Conservation (phyloP, 257 asterid species). For the Scutellaria minor region DNA sequence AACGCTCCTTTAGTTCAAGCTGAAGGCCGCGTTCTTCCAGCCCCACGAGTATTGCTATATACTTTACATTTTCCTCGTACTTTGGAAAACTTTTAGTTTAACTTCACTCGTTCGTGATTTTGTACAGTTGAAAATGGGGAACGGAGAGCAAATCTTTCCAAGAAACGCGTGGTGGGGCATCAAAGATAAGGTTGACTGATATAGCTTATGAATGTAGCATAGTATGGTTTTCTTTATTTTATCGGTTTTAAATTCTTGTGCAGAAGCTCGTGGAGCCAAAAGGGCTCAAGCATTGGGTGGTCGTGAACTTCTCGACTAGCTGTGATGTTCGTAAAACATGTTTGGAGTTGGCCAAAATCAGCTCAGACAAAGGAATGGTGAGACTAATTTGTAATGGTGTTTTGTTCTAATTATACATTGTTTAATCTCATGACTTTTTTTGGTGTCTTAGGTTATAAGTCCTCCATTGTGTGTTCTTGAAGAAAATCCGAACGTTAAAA, state of each 20-base stretch:
- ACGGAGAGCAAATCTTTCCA: constrained; percentile 45
- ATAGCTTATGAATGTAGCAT: background rate
- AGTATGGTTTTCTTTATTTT: background rate
- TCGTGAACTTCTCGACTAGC: constrained; percentile 51
- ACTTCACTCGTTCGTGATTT: constrained; percentile 2
- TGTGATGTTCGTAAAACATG: constrained; percentile 36
- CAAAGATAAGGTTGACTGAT: constrained; percentile 49
- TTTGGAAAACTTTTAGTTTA: background rate
- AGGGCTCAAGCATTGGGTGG: constrained; percentile 47
- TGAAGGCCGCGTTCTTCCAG: constrained; percentile 56
- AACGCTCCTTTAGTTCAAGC: constrained; percentile 40
- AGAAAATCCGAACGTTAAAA: constrained; percentile 44
- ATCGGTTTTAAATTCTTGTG: constrained; percentile 1
- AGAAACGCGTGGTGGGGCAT: constrained; percentile 54
- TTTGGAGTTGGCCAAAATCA: constrained; percentile 39
- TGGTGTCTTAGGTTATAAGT: constrained; percentile 36
- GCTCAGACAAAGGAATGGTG: constrained; percentile 52
- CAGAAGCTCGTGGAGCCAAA: constrained; percentile 50
- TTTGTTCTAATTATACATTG: background rate
- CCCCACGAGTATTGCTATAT: constrained; percentile 50
- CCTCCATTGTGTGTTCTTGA: constrained; percentile 50
- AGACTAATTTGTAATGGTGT: constrained; percentile 18
- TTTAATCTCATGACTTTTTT: background rate
- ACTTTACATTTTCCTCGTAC: constrained; percentile 7
- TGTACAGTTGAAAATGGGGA: constrained; percentile 54